A percentile compares a stretch with the other conserved stretches of the same genome.
phyloP scores from a whole-genome alignment of 192 early-diverging fungal genomes.

The Podila verticillata region DNA sequence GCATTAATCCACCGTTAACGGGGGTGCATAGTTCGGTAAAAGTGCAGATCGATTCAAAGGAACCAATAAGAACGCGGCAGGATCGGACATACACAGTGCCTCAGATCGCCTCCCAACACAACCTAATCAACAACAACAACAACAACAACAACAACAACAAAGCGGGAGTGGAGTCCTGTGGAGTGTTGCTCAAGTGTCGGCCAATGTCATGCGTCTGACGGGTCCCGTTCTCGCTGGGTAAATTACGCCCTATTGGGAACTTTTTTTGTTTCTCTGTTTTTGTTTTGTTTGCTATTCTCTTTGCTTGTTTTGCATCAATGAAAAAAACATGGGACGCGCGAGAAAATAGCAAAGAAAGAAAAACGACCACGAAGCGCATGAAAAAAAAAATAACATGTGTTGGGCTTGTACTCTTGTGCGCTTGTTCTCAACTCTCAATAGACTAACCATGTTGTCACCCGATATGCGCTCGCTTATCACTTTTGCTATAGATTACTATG shows the following conservation, averaged over 20 bases:
- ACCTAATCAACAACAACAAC: background rate
- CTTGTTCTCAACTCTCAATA: background rate
- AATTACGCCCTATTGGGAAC: background rate
- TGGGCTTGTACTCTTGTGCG: background rate
- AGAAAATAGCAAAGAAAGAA: background rate
- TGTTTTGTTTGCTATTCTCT: background rate
- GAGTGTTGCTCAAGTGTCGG: slow-evolving; percentile 27
- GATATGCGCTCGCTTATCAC: background rate
- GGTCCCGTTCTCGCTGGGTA: slow-evolving; percentile 40
- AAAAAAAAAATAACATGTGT: background rate
- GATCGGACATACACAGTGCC: background rate
- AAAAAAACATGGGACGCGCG: background rate
- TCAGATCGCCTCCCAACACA: background rate
- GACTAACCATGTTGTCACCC: background rate
- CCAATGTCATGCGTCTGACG: slow-evolving; percentile 30
- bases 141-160: slow-evolving; percentile 2
- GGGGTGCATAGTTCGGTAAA: slow-evolving; percentile 17
- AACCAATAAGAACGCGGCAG: background rate
- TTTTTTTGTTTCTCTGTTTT: background rate
- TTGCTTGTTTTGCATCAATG: background rate
- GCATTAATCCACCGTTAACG: background rate
- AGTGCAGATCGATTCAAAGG: slow-evolving; percentile 24
- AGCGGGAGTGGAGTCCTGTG: slow-evolving; percentile 27
- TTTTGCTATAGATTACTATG: background rate
- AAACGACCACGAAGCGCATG: background rate